Evolutionary conservation across 2,329 filamentous ascomycete genomes (phyloP), one percentile per base, ranked within the genome.

Genomic region (Coniella lustricola): DNA sequence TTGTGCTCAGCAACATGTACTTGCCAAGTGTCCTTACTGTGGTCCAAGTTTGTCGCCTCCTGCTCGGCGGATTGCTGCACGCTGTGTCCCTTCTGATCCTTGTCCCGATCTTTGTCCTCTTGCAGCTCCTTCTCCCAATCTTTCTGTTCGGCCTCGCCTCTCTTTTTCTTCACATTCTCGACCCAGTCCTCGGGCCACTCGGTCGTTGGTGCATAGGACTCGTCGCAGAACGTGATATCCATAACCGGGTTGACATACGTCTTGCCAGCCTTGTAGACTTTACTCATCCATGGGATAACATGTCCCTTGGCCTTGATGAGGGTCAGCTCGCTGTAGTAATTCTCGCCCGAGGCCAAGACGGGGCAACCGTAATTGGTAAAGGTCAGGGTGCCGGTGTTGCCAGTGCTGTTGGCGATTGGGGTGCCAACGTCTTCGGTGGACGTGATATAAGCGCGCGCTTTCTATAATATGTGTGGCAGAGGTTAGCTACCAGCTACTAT

Each of bases 281-380:
- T 67, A 42, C 79, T 67, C 32, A 90, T 69, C 74, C 82, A 90
- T 34, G 67, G 63, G 2, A 88, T 63, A 21, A 87, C 75, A 2
- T 68, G 62, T 12, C 61, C 57, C 54, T 79, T 75, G 0, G 77
- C 74, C 10, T 61, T 62, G 12, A 84, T 69, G 45, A 90, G 73
- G 52, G 87, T 75, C 33, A 71, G 69, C 62, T 94, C 87, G 7
- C 68, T 67, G 58, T 80, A 71, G 31, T 71, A 60, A 1, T 65
- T 57, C 53, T 85, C 79, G 3, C 84, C 84, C 2, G 82, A 77
- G n/a, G 84, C 83, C 64, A 84, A 85, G 53, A 81, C 75, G 4
- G 85, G 84, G 54, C 79, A 85, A 4, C 84, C 84, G 37, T 76
- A 69, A 10, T 63, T 55, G 0, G 70, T 69, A 59, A 73, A 68